Evolutionary conservation across 805 yeast genomes (phyloP).

Genomic region (Kodamaea neixiangensis): DNA sequence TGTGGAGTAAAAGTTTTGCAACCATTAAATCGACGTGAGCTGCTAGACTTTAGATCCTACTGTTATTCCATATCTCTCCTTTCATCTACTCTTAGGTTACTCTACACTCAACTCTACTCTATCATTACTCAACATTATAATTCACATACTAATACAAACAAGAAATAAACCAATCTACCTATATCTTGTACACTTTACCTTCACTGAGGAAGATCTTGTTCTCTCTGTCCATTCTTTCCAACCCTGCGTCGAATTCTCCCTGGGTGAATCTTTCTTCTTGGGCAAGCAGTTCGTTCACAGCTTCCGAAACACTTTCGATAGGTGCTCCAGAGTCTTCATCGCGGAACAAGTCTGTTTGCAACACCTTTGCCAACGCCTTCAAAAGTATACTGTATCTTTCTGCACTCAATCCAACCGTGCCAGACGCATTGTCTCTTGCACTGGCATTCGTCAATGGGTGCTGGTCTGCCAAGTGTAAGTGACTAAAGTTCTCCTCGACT

Average conservation of each 20-base stretch:
- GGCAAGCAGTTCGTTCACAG: conserved; percentile 35
- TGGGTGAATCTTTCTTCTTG: conserved; percentile 41
- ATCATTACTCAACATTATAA: neutral
- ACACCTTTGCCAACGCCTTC: conserved; percentile 31
- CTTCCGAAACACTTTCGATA: conserved; percentile 30
- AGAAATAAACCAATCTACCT: conserved; percentile 10
- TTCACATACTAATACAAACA: conserved; percentile 3
- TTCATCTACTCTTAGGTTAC: too few relatives aligned
- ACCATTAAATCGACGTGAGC: neutral
- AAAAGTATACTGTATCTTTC: conserved; percentile 36
- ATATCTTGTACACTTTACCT: conserved; percentile 42
- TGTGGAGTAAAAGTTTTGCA: conserved; percentile 5
- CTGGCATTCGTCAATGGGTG: conserved; percentile 29
- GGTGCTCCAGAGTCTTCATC: conserved; percentile 35
- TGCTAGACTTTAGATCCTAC: neutral
- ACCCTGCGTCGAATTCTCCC: conserved; percentile 33
- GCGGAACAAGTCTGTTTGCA: conserved; percentile 35
- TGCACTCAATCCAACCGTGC: conserved; percentile 25
- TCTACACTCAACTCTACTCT: too few relatives aligned
- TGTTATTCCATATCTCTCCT: too few relatives aligned
- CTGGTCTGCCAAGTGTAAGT: conserved; percentile 9
- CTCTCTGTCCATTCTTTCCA: conserved; percentile 35
- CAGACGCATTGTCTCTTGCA: conserved; percentile 19
- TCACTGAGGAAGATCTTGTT: conserved; percentile 40
- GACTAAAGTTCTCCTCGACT: conserved; percentile 6